phyloP scores from a whole-genome alignment of 805 yeast genomes.

The Barnettozyma sucrosica region DNA sequence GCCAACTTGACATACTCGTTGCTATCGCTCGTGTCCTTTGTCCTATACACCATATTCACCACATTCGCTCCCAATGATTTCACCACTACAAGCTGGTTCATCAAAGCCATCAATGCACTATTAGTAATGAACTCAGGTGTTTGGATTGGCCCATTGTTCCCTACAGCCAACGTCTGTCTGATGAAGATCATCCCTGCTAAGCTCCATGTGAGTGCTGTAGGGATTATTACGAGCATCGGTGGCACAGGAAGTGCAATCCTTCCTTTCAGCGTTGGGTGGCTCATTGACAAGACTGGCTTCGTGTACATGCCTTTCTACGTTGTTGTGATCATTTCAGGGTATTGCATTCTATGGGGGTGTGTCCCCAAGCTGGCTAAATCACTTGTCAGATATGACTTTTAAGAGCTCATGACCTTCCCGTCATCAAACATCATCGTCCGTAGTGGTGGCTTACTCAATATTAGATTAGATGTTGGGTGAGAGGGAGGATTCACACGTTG shows the following conservation, averaged over 20 bases:
- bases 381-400: constrained; percentile 6
- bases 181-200: constrained; percentile 55
- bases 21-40: constrained; percentile 28
- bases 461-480: too few relatives aligned
- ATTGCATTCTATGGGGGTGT: constrained; percentile 9
- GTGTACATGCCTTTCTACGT: constrained; percentile 23
- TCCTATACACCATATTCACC: constrained; percentile 18
- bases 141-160: constrained; percentile 65
- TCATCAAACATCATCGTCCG: too few relatives aligned
- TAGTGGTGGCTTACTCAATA: too few relatives aligned
- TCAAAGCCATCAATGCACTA: constrained; percentile 6
- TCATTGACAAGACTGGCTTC: constrained; percentile 25
- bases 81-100: constrained; percentile 21
- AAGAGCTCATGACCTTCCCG: too few relatives aligned
- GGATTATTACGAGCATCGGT: constrained; percentile 72
- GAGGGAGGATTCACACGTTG: constrained; percentile 16
- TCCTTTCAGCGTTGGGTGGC: constrained; percentile 57
- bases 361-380: constrained; percentile 9
- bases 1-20: constrained; percentile 31
- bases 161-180: constrained; percentile 64
- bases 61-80: constrained; percentile 29
- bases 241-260: constrained; percentile 78
- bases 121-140: constrained; percentile 43
- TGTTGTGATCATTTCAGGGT: constrained; percentile 4
- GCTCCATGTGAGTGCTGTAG: constrained; percentile 61